Evolutionary conservation across 2,329 filamentous ascomycete genomes (phyloP).

Genomic region (Podosphaera aphanis): DNA sequence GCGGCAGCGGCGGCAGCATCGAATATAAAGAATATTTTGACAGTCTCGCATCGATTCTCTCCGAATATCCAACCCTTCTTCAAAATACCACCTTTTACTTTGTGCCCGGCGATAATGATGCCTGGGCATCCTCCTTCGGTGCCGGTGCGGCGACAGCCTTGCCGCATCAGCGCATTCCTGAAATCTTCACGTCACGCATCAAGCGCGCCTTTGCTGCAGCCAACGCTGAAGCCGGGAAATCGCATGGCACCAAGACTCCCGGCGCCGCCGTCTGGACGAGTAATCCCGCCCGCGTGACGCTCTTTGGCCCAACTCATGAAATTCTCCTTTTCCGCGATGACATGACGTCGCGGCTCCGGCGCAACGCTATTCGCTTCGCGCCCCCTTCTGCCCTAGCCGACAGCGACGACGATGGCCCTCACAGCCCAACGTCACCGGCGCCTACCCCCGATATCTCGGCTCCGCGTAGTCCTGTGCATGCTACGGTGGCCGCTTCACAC

Average conservation of each 20-base stretch:
- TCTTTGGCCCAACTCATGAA: constrained; percentile 78
- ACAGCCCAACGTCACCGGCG: neutral
- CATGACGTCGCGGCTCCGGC: constrained; percentile 52
- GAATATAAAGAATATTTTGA: constrained; percentile 97
- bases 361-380: constrained; percentile 52
- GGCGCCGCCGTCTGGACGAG: constrained; percentile 71
- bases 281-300: constrained; percentile 59
- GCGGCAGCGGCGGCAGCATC: constrained; percentile 58
- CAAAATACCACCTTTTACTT: constrained; percentile 69
- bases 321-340: constrained; percentile 75
- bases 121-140: constrained; percentile 76
- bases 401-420: neutral
- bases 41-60: constrained; percentile 54
- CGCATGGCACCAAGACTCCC: constrained; percentile 25
- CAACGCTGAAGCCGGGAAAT: constrained; percentile 41
- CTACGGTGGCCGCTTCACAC: neutral
- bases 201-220: constrained; percentile 58
- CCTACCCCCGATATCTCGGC: neutral
- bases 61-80: constrained; percentile 64
- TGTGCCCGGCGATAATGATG: constrained; percentile 88
- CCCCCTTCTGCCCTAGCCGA: constrained; percentile 3
- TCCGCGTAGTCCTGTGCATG: neutral
- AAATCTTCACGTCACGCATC: constrained; percentile 73
- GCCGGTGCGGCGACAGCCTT: constrained; percentile 48
- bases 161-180: constrained; percentile 51